These are phyloP conservation scores for Pisolithus sp. DNA, from an alignment of 768 basidiomycete genomes.

Conservation along the genomic window DNA sequence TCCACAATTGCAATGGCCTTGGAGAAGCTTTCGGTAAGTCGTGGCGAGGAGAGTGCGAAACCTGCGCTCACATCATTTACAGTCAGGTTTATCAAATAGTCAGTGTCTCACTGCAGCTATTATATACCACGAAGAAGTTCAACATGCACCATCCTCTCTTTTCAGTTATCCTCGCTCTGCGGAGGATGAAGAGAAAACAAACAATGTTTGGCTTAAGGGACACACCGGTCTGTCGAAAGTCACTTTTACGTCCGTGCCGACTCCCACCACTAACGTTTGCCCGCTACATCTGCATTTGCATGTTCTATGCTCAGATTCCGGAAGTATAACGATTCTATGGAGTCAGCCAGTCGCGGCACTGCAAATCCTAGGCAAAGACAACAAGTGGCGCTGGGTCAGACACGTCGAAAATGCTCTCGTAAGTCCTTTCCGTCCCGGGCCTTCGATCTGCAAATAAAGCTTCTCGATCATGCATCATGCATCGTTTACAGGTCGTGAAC, in stretches of 20 bases:
- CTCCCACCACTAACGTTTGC: neutral
- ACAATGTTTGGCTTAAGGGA: constrained; percentile 55
- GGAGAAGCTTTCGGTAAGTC: constrained; percentile 38
- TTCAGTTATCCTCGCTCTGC: constrained; percentile 42
- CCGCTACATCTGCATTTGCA: neutral
- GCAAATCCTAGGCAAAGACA: constrained; percentile 48
- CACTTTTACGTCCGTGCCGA: no score
- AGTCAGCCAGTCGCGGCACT: constrained; percentile 55
- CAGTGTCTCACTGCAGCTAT: constrained; percentile 10
- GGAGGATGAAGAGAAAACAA: constrained; percentile 45
- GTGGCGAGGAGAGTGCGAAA: neutral
- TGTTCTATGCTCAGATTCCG: constrained; percentile 35
- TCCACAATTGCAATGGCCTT: constrained; percentile 37
- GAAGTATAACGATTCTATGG: constrained; percentile 51
- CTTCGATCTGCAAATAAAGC: no score
- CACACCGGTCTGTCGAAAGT: constrained; percentile 39
- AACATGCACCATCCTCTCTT: neutral
- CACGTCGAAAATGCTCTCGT: constrained; percentile 56
- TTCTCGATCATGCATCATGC: neutral
- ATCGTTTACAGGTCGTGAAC: constrained; percentile 44
- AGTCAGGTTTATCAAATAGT: constrained; percentile 71
- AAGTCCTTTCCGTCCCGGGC: neutral
- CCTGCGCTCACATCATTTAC: neutral
- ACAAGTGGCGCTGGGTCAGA: constrained; percentile 51
- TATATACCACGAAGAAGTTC: neutral